Evolutionary conservation across 768 basidiomycete species (phyloP), one percentile per base, ranked within the genome.

Genomic region (Amylocystis lapponica): DNA sequence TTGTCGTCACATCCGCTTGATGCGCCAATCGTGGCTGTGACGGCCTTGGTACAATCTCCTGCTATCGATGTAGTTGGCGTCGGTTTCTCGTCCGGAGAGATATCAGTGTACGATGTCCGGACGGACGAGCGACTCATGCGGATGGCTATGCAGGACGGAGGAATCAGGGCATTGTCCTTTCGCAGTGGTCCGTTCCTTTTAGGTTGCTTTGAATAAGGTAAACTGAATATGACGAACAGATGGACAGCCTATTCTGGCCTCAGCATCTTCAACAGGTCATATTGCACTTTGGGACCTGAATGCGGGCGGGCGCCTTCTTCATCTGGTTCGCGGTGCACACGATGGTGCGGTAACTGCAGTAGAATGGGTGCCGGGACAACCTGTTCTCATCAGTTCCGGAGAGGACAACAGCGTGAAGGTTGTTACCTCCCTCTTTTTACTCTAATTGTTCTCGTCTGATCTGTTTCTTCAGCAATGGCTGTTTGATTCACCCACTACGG

Each of bases 331-430:
- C 29, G 89, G 85, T 22, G 93, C 93, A 3, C 96, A 99, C 55
- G 91, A 96, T 47, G 82, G 86, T 14, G 75, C 82, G 2, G 77
- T 98, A 20, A 82, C 80, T 33, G 76, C 86, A 2, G 60, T 95
- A 5, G 83, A 95, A 58, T 99, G 94, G 92, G 76, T 97, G 6
- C 81, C 91, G 3, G 87, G 93, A 3, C 95, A 99, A 58, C 90
- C 93, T 7, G 65, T 99, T 11, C 67, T 99, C 36, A 74, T 98
- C 47, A 93, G 82, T 26, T 89, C 88, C 2, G 88, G 92, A 17
- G 87, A 86, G 49, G 96, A 98, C 58, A 99, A 99, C 61, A 88
- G 90, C 53, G 76, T 99, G 46, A 97, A 97, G 75, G 94, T 93
- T 41, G 61, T 58, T n/a, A n/a, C n/a, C n/a, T n/a, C n/a, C n/a